Evolutionary conservation across 164 flowering plant species (phyloP), one percentile per base, ranked within the genome.

Genomic region (Magnolia officinalis): DNA sequence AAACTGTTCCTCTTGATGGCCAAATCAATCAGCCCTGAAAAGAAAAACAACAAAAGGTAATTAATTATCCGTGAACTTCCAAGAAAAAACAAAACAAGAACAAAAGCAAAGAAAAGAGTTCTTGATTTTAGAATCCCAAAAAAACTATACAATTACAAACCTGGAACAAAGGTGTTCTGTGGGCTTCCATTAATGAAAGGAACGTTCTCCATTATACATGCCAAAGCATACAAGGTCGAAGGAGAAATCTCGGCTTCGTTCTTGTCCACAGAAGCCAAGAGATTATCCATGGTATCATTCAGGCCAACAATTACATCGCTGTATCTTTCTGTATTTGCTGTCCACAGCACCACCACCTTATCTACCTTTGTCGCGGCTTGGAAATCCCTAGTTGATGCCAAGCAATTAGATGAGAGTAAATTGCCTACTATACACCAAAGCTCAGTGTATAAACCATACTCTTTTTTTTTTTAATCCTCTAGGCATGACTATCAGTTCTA

Each of bases 111-210:
- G 6, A 37, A 37, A 37, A 37, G 45, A 37, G 6, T 37, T 37
- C 0, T 3, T 37, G 61, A 55, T 11, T 11, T 55, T 16, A 55
- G 18, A 55, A 11, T 55, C 3, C 61, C 61, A 11, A 19, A 55
- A 55, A 55, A 9, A 55, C 13, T 55, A 55, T 50, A 14, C 10
- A 23, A 24, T 50, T 18, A 49, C 61, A 11, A 11, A 90, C 98
- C 98, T 76, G 99, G 99, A 23, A 94, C 99, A 84, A 96, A 96
- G 70, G 98, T 96, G 88, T 96, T 96, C 77, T 96, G 99, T 23
- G 98, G 99, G 89, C 99, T 94, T 74, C 99, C 99, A 83, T 94
- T 96, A 87, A 96, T 88, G 85, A 90, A 94, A 4, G 99, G 99
- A 50, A 96, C 84, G 73, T 92, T 85, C 79, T 96, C 99, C 70